Evolutionary conservation across 805 yeast species (phyloP), one percentile per base, ranked within the genome.

Genomic region (Hanseniaspora pseudoguilliermondii): DNA sequence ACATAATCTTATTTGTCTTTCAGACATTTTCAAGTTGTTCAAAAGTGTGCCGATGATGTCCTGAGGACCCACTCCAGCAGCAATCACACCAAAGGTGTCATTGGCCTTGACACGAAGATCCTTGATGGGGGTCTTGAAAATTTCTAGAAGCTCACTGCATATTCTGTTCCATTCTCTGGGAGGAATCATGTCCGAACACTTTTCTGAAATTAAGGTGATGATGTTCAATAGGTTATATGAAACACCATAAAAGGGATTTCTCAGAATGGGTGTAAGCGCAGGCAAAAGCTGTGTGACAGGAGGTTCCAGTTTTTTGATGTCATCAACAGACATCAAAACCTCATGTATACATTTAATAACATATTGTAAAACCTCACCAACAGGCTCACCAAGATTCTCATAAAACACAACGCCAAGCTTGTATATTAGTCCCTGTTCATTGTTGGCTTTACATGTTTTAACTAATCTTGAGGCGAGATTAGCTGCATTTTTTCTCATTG

Each of bases 81-180:
- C 90, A 59, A 93, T 89, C 52, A 79, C 77, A 0, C 97, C 98
- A 72, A 93, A 93, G 0, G 97, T 86, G 20, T 79, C 80, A 65
- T 90, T 93, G 0, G 98, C 95, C 0, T 90, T 84, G 34, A 82
- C 75, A 60, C 97, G 72, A 47, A 90, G 86, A 15, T 82, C 74
- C 62, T 84, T 87, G 57, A 79, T 80, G 6, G 85, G 80, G 23
- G 95, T 83, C 64, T 87, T 88, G 58, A 93, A 75, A 82, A 91
- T 82, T 61, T 93, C 97, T 47, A 93, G 69, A 36, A 93, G 73
- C 63, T 90, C 96, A 68, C 86, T 88, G 64, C 96, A 86, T 27
- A 91, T 86, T 59, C 97, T 75, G 91, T 93, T 87, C 99, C 98
- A 93, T 68, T 93, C 99, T 59, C 87, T 81, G 2, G 96, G 95